Percentiles rank a stretch among this genome's conserved stretches.
These are phyloP conservation scores for Pestalotiopsis sp. DNA, from an alignment of 2,329 filamentous ascomycete species.

Conservation along the genomic window DNA sequence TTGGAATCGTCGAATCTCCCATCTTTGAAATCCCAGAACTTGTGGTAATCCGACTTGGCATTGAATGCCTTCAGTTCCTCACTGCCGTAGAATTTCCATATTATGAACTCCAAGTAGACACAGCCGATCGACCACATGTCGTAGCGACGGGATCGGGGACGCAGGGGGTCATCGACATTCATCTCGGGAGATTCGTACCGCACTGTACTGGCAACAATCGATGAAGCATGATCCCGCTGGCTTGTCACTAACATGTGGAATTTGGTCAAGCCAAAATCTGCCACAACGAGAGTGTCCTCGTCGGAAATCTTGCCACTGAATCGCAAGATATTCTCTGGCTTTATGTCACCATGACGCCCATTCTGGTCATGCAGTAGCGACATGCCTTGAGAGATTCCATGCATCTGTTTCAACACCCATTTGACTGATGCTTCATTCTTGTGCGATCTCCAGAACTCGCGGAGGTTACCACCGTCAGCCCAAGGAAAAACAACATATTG, in stretches of 20 bases:
- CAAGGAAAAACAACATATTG: too few relatives aligned
- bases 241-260: conserved; percentile 13
- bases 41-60: background rate
- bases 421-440: too few relatives aligned
- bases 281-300: conserved; percentile 15
- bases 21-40: background rate
- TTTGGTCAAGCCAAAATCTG: conserved; percentile 21
- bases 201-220: background rate
- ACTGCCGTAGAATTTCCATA: conserved; percentile 15
- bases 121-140: conserved; percentile 22
- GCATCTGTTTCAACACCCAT: conserved; percentile 15
- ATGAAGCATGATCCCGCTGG: background rate
- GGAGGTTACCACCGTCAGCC: too few relatives aligned
- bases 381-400: conserved; percentile 7
- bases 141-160: conserved; percentile 15
- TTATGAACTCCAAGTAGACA: conserved; percentile 17
- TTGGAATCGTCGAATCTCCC: background rate
- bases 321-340: conserved; percentile 21
- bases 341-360: conserved; percentile 21
- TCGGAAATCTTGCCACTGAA: background rate
- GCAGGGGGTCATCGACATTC: background rate
- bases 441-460: too few relatives aligned
- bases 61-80: conserved; percentile 1
- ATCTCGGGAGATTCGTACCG: conserved; percentile 20
- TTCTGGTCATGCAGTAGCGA: conserved; percentile 11